Evolutionary conservation across 768 basidiomycete genomes (phyloP), one percentile per base, ranked within the genome.

Genomic region (Scleroderma citrinum): DNA sequence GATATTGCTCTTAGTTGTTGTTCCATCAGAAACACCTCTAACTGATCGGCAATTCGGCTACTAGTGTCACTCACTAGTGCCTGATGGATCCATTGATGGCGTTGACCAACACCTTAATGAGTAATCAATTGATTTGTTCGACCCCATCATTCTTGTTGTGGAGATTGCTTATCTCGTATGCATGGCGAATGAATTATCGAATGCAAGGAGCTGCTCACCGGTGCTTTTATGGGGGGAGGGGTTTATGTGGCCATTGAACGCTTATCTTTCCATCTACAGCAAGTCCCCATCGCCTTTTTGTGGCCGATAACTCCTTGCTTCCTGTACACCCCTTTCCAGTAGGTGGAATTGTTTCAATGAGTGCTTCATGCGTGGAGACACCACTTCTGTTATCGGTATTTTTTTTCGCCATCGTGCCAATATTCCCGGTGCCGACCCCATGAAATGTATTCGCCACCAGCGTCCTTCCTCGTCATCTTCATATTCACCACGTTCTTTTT

Each of bases 171-270:
- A 89, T 62, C 86, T 85, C 44, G 84, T 90, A 19, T 72, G 76
- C 26, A 78, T 83, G 0, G 77, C 74, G 38, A 85, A 74, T 57
- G 74, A 79, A 7, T 72, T 91, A 4, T 73, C 75, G 12, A 87
- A 82, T 63, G 81, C 86, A 1, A 90, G 66, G 91, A 91, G 62
- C 71, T 91, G 8, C 76, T 92, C 20, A 87, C 89, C 2, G 91
- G 88, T 91, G 59, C 54, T 17, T 29, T 29, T 30, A n/a, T n/a
- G n/a, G n/a, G n/a, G n/a, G n/a, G n/a, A n/a, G n/a, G n/a, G 2
- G 23, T 41, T 8, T 26, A 23, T 23, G 11, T 2, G 10, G 19
- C 16, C 30, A 34, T 7, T 44, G 30, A 19, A n/a, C n/a, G 24
- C n/a, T 14, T 3, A 8, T 17, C 12, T 31, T 31, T n/a, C 16